A percentile compares a stretch with the other conserved stretches of the same genome.
Conservation (phyloP, 2,329 filamentous ascomycete species). For the Pezicula carpinea region DNA sequence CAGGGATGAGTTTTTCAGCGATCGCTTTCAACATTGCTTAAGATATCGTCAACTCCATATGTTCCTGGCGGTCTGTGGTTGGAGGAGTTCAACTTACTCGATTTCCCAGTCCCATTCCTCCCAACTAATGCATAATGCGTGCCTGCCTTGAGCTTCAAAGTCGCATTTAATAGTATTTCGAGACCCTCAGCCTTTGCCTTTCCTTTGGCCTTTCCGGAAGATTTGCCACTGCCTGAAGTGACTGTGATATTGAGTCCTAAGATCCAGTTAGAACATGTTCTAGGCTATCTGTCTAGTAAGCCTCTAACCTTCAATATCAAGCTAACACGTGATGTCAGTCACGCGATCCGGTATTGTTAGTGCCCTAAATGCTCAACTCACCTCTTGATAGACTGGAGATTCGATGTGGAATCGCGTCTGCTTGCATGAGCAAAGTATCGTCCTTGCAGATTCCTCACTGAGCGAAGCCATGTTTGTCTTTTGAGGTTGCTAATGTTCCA, state of each 20-base stretch:
- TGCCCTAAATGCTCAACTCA: conserved; percentile 9
- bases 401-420: conserved; percentile 30
- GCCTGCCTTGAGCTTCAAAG: conserved; percentile 67
- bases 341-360: too few species aligned
- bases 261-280: too few species aligned
- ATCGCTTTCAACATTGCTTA: conserved; percentile 67
- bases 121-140: conserved; percentile 75
- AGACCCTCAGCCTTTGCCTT: conserved; percentile 45
- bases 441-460: conserved; percentile 18
- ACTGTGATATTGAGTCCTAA: conserved; percentile 67
- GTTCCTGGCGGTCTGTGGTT: neutral
- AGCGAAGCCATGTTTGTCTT: too few species aligned
- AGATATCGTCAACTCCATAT: neutral
- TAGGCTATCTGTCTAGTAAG: too few species aligned
- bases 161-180: conserved; percentile 69
- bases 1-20: conserved; percentile 73
- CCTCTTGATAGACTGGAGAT: conserved; percentile 27
- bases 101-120: conserved; percentile 79
- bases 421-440: conserved; percentile 27
- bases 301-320: conserved; percentile 72
- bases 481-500: too few species aligned
- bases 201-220: conserved; percentile 42
- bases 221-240: conserved; percentile 32
- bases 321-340: conserved; percentile 27
- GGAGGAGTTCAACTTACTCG: conserved; percentile 47